A percentile compares a stretch with the other conserved stretches of the same genome.
Conservation (phyloP, 495 filamentous ascomycete genomes). For the Glarea lozoyensis region DNA sequence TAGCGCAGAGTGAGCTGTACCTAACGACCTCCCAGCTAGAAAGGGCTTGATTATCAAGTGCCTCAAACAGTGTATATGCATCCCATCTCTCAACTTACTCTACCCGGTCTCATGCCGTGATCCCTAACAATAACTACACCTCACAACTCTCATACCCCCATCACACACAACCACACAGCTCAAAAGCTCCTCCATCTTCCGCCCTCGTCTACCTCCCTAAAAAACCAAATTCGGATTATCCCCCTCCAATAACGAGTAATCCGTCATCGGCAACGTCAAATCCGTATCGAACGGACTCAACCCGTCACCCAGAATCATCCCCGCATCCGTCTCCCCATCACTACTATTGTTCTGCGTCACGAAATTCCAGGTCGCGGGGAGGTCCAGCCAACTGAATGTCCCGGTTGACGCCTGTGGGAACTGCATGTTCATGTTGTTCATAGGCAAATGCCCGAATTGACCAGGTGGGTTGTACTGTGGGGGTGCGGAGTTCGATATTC, state of each 20-base stretch:
- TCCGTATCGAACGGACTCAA: conserved; percentile 20
- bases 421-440: conserved; percentile 1
- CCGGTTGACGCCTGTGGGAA: not conserved
- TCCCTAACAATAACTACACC: no score
- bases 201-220: not conserved
- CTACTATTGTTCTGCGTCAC: conserved; percentile 20
- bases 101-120: no score
- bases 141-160: no score
- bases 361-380: conserved; percentile 21
- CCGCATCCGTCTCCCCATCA: conserved; percentile 10
- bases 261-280: conserved; percentile 4
- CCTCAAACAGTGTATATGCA: no score
- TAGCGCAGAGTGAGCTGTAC: no score
- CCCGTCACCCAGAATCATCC: conserved; percentile 4
- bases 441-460: not conserved
- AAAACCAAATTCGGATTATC: conserved; percentile 21
- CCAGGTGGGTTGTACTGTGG: conserved; percentile 3
- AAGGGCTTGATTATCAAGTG: no score
- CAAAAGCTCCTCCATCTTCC: not conserved
- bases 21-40: no score
- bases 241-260: conserved; percentile 18
- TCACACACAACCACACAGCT: no score
- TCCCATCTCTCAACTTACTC: no score
- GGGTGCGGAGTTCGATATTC: not conserved
- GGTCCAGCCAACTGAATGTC: conserved; percentile 20